Evolutionary conservation across 2,329 filamentous ascomycete species (phyloP), one percentile per base, ranked within the genome.

Genomic region (Rachicladosporium sp.): DNA sequence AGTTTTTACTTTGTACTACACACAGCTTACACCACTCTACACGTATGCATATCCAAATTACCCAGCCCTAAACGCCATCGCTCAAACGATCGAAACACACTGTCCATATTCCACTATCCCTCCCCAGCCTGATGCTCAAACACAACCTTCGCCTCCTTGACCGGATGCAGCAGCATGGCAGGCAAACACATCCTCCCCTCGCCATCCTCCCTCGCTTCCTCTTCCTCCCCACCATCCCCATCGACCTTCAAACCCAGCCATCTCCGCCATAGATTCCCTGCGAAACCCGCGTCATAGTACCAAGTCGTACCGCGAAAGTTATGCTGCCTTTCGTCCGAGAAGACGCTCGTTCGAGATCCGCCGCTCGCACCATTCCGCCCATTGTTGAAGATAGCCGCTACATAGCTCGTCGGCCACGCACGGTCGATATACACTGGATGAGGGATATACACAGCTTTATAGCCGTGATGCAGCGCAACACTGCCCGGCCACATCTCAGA

Each of bases 401-500:
- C 61, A 45, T 74, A 74, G 9, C 62, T 59, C 0, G 67, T 64
- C 0, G 71, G 70, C 72, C 71, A 75, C 29, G 66, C 61, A 3
- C 70, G 68, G 50, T 75, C 72, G 29, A 74, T 66, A 52, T 70
- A 74, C 10, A 74, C 69, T 0, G 72, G 70, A 35, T 75, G 71
- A 1, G 72, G 72, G 2, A 67, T 69, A 50, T 80, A 84, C 1
- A 84, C 78, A 13, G 80, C 82, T 61, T 88, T 88, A 52, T 85
- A 68, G 1, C 82, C 82, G 52, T 84, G 82, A 49, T 86, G 82
- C 4, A 88, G 65, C 0, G 81, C 80, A 54, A 77, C 71, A 1
- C 71, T 74, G 0, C 79, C 71, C 2, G 81, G 81, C 62, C 80
- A 86, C 82, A 88, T 88, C 59, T 88, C 82, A 19, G 73, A 75